These are phyloP conservation scores for Leccinum obscurum DNA, from an alignment of 768 basidiomycete genomes.

Conservation along the genomic window DNA sequence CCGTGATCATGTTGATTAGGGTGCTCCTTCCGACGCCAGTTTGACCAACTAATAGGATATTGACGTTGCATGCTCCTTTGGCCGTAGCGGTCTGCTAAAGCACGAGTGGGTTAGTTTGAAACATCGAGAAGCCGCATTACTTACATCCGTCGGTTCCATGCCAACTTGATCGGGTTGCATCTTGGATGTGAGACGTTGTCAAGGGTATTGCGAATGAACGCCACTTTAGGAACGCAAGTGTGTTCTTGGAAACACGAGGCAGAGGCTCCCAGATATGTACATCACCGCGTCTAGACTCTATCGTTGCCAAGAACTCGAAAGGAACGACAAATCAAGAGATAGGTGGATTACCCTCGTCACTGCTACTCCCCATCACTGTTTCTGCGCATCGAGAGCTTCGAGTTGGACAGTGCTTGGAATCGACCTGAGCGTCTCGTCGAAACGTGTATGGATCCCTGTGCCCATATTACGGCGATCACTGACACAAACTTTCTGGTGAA, in stretches of 20 bases:
- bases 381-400: not conserved
- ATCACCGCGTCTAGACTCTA: not conserved
- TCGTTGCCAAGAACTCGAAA: not conserved
- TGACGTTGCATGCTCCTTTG: constrained; percentile 1
- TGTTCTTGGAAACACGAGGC: constrained; percentile 21
- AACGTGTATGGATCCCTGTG: not conserved
- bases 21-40: constrained; percentile 32
- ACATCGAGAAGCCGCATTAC: constrained; percentile 1
- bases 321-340: not conserved
- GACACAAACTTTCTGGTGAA: not conserved
- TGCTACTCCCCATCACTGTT: not conserved
- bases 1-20: constrained; percentile 29
- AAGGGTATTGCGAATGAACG: constrained; percentile 3
- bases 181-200: constrained; percentile 1
- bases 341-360: not conserved
- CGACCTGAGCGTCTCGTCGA: not conserved
- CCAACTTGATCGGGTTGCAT: not conserved
- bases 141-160: not conserved
- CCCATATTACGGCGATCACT: not conserved
- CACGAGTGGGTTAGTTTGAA: not conserved
- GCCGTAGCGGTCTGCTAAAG: constrained; percentile 1
- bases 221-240: constrained; percentile 5
- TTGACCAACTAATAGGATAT: constrained; percentile 27
- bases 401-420: not conserved
- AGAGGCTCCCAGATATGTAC: constrained; percentile 19